Percentiles rank a stretch among this genome's conserved stretches.
Conservation (phyloP, 768 basidiomycete genomes). For the Leccinum sublutescens region DNA sequence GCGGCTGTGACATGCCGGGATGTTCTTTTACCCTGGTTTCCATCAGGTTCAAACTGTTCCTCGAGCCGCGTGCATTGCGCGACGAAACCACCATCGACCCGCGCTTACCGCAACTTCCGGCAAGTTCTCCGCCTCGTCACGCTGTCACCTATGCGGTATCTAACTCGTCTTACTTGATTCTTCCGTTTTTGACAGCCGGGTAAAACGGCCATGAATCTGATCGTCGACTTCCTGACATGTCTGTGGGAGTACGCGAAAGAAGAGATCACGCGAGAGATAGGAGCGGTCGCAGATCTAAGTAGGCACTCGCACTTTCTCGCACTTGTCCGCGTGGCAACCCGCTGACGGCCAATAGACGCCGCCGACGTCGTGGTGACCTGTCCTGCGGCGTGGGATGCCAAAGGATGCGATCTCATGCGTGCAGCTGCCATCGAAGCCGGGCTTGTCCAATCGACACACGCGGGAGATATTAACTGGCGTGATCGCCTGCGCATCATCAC, state of each 20-base stretch:
- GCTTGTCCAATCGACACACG: slow-evolving; percentile 67
- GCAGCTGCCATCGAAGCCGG: slow-evolving; percentile 80
- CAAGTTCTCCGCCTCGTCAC: slow-evolving; percentile 36
- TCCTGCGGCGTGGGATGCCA: slow-evolving; percentile 89
- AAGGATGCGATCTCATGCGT: slow-evolving; percentile 82
- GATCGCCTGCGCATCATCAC: slow-evolving; percentile 84
- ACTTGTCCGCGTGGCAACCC: not conserved
- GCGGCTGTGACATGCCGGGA: not conserved
- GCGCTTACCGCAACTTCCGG: slow-evolving; percentile 76
- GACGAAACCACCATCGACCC: slow-evolving; percentile 71
- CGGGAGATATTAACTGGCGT: slow-evolving; percentile 73
- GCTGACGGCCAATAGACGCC: slow-evolving; percentile 47
- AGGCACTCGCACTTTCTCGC: slow-evolving; percentile 21
- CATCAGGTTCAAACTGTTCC: slow-evolving; percentile 77
- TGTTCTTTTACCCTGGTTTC: not conserved
- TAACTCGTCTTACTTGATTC: not conserved
- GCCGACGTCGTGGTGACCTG: slow-evolving; percentile 87
- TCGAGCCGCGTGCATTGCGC: slow-evolving; percentile 78
- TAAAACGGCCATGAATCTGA: slow-evolving; percentile 74
- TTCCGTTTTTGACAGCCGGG: slow-evolving; percentile 48
- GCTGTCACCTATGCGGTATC: not conserved
- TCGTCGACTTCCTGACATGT: slow-evolving; percentile 78
- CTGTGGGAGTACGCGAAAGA: slow-evolving; percentile 87
- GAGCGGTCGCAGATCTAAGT: slow-evolving; percentile 84
- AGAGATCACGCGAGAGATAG: slow-evolving; percentile 84